A percentile compares a stretch with the other conserved stretches of the same genome.
phyloP scores from a whole-genome alignment of 495 filamentous ascomycete genomes.

The Tuber brumale region DNA sequence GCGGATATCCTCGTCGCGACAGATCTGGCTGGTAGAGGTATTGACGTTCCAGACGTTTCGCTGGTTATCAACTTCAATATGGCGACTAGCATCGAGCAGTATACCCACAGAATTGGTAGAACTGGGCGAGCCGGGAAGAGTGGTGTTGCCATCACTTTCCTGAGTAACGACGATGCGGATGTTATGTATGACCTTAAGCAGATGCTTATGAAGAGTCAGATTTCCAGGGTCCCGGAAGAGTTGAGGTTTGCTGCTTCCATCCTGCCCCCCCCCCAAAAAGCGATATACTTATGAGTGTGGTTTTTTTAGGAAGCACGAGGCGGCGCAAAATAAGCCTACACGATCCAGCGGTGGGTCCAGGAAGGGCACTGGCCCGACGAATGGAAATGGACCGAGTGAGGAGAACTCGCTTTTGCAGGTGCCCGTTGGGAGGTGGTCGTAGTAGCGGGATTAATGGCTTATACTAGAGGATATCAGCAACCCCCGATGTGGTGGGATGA shows the following conservation, averaged over 20 bases:
- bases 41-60: slow-evolving; percentile 90
- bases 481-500: not conserved
- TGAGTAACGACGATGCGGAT: slow-evolving; percentile 87
- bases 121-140: slow-evolving; percentile 97
- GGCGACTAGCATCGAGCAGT: slow-evolving; percentile 86
- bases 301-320: slow-evolving; percentile 65
- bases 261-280: not conserved
- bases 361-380: slow-evolving; percentile 55
- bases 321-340: slow-evolving; percentile 74
- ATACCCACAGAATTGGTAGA: slow-evolving; percentile 95
- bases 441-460: slow-evolving; percentile 25
- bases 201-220: slow-evolving; percentile 87
- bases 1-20: slow-evolving; percentile 94
- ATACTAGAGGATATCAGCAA: not conserved
- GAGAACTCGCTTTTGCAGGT: slow-evolving; percentile 24
- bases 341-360: slow-evolving; percentile 51
- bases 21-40: slow-evolving; percentile 94
- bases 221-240: slow-evolving; percentile 88
- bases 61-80: slow-evolving; percentile 99
- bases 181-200: slow-evolving; percentile 94
- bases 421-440: slow-evolving; percentile 37
- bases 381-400: slow-evolving; percentile 17
- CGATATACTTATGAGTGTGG: not conserved
- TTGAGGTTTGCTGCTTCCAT: slow-evolving; percentile 48
- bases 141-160: slow-evolving; percentile 92